Evolutionary conservation across 73 alveolate genomes (phyloP).

Genomic region (Uronychia setigera): DNA sequence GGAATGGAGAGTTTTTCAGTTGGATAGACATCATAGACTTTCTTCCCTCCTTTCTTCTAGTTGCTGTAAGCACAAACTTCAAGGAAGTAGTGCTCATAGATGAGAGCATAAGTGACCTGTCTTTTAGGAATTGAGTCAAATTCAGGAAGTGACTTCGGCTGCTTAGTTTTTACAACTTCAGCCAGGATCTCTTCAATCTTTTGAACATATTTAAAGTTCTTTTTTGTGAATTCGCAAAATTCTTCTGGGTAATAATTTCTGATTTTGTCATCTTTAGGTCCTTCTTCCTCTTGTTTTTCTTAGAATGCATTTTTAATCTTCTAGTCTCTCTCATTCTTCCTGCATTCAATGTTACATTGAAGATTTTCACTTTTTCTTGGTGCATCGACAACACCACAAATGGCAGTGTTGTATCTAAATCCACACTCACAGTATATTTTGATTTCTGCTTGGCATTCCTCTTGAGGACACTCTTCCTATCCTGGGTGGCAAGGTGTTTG

Average conservation of each 20-base stretch:
- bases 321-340: conserved; percentile 51
- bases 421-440: conserved; percentile 74
- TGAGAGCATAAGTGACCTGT: conserved; percentile 18
- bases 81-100: conserved; percentile 51
- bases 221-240: conserved; percentile 47
- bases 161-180: conserved; percentile 44
- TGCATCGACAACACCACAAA: conserved; percentile 42
- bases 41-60: not conserved
- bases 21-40: conserved; percentile 54
- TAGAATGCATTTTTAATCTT: conserved; percentile 65
- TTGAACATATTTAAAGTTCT: conserved; percentile 47
- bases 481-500: conserved; percentile 75
- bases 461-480: conserved; percentile 63
- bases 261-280: conserved; percentile 1
- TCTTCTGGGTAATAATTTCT: conserved; percentile 63
- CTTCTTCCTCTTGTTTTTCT: conserved; percentile 18
- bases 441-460: conserved; percentile 78
- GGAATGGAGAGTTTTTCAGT: conserved; percentile 57
- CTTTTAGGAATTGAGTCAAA: conserved; percentile 15
- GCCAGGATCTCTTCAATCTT: conserved; percentile 58
- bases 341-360: conserved; percentile 71
- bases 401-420: conserved; percentile 50
- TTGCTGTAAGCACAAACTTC: conserved; percentile 59
- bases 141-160: conserved; percentile 26
- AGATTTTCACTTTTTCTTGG: conserved; percentile 48